Base-by-base conservation (phyloP, 2,329 filamentous ascomycete species). In the Anisogramma anomala region DNA sequence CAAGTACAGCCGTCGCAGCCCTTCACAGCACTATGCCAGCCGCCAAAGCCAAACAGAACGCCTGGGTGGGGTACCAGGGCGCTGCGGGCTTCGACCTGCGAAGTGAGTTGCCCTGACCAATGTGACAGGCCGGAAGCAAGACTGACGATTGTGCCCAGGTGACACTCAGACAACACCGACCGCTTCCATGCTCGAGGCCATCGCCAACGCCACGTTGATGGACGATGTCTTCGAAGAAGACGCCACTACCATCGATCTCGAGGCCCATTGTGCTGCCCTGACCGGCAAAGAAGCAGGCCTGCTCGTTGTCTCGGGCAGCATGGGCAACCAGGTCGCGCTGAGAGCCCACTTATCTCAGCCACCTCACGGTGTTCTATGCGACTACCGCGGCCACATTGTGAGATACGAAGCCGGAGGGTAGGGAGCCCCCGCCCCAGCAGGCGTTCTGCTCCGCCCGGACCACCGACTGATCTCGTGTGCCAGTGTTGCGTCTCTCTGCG, bases 311-410 rank as follows among this genome's bases (percentile, higher is more conserved):
- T 91, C 84, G 0, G 89, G 89, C 3, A 94, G 88, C 4, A 94
- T 94, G 87, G 87, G 86, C 30, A 95, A 95, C 62, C 87, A 94
- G 58, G 68, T 95, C 14, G 80, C 82, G 0, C 70, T 94, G 31
- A 77, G 88, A 28, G 72, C 83, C 1, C 82, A 91, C 45, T 70
- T 95, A 11, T 72, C 68, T 1, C 81, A 84, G 46, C 87, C 88
- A 11, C 89, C 89, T 0, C 78, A 94, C 57, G 74, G 74, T 6
- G 74, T 95, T 4, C 65, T 95, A 7, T 85, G 82, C 51, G 88
- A 95, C 56, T 68, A 79, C 48, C 74, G 85, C 25, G 74, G 78
- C 4, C 89, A 95, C 57, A 83, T 95, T 43, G 66, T 84, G 43
- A 68, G 77, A 30, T 78, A 71, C 48, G 77, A 81, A 53, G 74